Base-by-base conservation (phyloP, 208 protist species). In the Leishmania tropica region DNA sequence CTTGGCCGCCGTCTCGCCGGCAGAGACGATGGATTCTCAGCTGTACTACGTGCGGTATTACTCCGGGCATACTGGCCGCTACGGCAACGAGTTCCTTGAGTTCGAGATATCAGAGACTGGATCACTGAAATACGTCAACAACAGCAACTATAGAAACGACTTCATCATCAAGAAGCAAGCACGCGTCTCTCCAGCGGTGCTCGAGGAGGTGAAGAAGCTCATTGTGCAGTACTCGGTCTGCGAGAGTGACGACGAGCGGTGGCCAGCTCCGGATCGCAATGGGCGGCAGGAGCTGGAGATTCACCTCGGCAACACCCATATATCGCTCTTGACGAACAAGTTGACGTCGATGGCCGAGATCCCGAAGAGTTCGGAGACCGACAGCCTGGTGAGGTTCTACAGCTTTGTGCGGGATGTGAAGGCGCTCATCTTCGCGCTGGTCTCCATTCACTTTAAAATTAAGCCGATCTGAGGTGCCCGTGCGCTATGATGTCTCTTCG, bases 81-180 rank as follows among this genome's bases (percentile, higher is more conserved):
- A 96, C 81, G 95, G 95, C n/a, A 96, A 96, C 77, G 93, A 98
- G 86, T 96, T 98, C 85, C 80, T 96, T 0, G 93, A 98, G 75
- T 98, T 96, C 77, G 92, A 96, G 47, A 86, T 98, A 53, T 81
- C 91, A 31, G 90, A 95, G 37, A 92, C 93, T 76, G 95, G 95
- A 45, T 90, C 87, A 15, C 85, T 98, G 35, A 93, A 94, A 84
- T 98, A 98, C 65, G 91, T 92, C 7, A 98, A 98, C 78, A 96
- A 96, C 81, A 98, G 93, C 78, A 89, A 92, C 37, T 98, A 98
- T 86, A 84, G 93, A 71, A 98, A 96, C 48, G 95, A 98, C 75
- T 94, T 94, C 76, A 96, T 96, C 75, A 96, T 98, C 82, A 96
- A 96, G 86, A 95, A 96, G 78, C 93, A 96, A 83, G 87, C 89